Conservation (phyloP, 768 basidiomycete genomes). For the Hygrocybe punicea region DNA sequence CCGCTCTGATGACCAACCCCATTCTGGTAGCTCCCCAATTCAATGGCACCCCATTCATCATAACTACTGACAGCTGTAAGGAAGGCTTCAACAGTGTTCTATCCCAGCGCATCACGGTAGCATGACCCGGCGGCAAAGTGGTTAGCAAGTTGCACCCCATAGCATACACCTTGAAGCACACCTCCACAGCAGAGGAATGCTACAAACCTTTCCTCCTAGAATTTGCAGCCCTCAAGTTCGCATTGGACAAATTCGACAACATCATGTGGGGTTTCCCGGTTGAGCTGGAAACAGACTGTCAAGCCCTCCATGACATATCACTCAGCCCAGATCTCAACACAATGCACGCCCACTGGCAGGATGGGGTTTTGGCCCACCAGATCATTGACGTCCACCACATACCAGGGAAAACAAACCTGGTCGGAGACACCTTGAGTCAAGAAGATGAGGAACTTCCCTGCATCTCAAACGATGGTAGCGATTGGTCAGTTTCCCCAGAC, state of each 20-base stretch:
- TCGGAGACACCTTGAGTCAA: slow-evolving; percentile 10
- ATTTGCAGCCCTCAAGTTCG: slow-evolving; percentile 37
- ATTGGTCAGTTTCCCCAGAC: slow-evolving; percentile 31
- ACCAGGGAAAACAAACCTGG: too few species aligned
- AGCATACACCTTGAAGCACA: slow-evolving; percentile 34
- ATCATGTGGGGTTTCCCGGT: slow-evolving; percentile 30
- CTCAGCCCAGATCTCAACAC: slow-evolving; percentile 3
- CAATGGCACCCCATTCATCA: slow-evolving; percentile 33
- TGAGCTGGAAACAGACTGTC: slow-evolving; percentile 37
- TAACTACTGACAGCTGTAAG: slow-evolving; percentile 38
- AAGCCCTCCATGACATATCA: slow-evolving; percentile 32
- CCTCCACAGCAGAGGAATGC: slow-evolving; percentile 26
- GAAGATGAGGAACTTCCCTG: not conserved
- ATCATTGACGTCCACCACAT: slow-evolving; percentile 25
- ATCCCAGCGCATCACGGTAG: slow-evolving; percentile 21
- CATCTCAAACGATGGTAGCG: slow-evolving; percentile 23
- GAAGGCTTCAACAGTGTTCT: slow-evolving; percentile 33
- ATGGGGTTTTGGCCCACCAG: slow-evolving; percentile 6
- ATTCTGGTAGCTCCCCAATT: slow-evolving; percentile 21
- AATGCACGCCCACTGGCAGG: not conserved
- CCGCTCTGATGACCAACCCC: slow-evolving; percentile 16
- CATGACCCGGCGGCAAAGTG: slow-evolving; percentile 19
- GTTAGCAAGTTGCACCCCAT: slow-evolving; percentile 19
- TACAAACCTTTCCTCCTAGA: slow-evolving; percentile 37
- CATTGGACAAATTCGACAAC: slow-evolving; percentile 25